Conservation (phyloP, 768 basidiomycete genomes). For the Termitomyces sp. region DNA sequence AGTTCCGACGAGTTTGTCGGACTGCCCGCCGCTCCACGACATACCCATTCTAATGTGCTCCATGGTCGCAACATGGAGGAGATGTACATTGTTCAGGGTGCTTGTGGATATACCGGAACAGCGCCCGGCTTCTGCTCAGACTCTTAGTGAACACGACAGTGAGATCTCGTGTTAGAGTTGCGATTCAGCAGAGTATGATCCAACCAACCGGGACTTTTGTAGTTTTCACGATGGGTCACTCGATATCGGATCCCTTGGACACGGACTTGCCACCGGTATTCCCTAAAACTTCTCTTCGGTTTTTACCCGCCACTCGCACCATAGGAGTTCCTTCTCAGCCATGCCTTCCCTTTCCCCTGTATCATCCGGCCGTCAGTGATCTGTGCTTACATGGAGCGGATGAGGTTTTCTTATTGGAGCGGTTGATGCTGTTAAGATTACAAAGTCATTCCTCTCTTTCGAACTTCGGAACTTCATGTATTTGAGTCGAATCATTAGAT, state of each 20-base stretch:
- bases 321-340: slow-evolving; percentile 13
- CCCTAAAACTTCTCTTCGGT: background rate
- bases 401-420: background rate
- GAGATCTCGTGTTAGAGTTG: slow-evolving; percentile 3
- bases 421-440: background rate
- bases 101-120: slow-evolving; percentile 1
- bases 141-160: slow-evolving; percentile 4
- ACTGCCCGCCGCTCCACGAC: slow-evolving; percentile 33
- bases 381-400: slow-evolving; percentile 4
- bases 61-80: slow-evolving; percentile 12
- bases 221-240: background rate
- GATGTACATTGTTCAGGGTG: slow-evolving; percentile 2
- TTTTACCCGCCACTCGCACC: slow-evolving; percentile 4
- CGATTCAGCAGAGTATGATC: slow-evolving; percentile 5
- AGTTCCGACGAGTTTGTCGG: slow-evolving; percentile 22
- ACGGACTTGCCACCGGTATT: background rate
- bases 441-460: background rate
- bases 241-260: slow-evolving; percentile 4
- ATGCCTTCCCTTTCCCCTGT: slow-evolving; percentile 1
- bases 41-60: slow-evolving; percentile 18
- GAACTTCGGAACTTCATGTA: background rate
- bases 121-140: slow-evolving; percentile 10
- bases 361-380: slow-evolving; percentile 5
- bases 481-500: background rate
- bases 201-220: background rate